A percentile compares a stretch with the other conserved stretches of the same genome.
Evolutionary conservation across 2,329 filamentous ascomycete genomes (phyloP).

Genomic region (Mariannaea sp.): DNA sequence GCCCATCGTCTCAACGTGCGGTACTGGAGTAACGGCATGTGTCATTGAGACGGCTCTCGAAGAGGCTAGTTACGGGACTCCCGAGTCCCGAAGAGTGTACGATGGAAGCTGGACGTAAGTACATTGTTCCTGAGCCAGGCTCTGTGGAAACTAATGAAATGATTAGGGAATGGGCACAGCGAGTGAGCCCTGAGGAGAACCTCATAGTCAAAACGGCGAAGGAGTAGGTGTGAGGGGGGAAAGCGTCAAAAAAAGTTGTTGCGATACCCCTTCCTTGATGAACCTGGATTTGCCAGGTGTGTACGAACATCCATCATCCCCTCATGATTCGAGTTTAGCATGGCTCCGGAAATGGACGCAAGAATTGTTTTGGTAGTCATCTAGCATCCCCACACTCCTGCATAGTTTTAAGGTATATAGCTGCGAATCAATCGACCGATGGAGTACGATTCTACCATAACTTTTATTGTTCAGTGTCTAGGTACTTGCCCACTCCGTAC

Average conservation of each 20-base stretch:
- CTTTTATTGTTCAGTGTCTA: no score
- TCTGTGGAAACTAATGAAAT: slow-evolving; percentile 37
- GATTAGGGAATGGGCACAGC: slow-evolving; percentile 68
- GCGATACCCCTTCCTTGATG: slow-evolving; percentile 42
- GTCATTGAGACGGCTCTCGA: slow-evolving; percentile 86
- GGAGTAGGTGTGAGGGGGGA: slow-evolving; percentile 28
- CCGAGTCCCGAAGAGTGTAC: slow-evolving; percentile 75
- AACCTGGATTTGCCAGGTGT: slow-evolving; percentile 34
- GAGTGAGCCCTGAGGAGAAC: slow-evolving; percentile 64
- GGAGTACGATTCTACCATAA: slow-evolving; percentile 21
- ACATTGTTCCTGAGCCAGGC: not conserved
- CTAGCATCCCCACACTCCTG: slow-evolving; percentile 31
- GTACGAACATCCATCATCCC: slow-evolving; percentile 38
- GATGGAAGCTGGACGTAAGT: slow-evolving; percentile 98
- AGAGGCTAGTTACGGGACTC: slow-evolving; percentile 73
- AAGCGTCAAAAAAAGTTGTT: slow-evolving; percentile 27
- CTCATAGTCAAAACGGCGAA: slow-evolving; percentile 61
- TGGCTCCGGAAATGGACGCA: slow-evolving; percentile 25
- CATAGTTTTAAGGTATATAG: slow-evolving; percentile 28
- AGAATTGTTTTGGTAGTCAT: slow-evolving; percentile 26
- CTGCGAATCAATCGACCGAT: slow-evolving; percentile 32
- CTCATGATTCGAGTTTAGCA: slow-evolving; percentile 31
- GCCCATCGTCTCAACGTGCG: slow-evolving; percentile 86
- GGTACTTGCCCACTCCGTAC: no score
- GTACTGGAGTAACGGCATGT: slow-evolving; percentile 91